Conservation (phyloP, 2,329 filamentous ascomycete genomes). For the Alternaria arborescens region DNA sequence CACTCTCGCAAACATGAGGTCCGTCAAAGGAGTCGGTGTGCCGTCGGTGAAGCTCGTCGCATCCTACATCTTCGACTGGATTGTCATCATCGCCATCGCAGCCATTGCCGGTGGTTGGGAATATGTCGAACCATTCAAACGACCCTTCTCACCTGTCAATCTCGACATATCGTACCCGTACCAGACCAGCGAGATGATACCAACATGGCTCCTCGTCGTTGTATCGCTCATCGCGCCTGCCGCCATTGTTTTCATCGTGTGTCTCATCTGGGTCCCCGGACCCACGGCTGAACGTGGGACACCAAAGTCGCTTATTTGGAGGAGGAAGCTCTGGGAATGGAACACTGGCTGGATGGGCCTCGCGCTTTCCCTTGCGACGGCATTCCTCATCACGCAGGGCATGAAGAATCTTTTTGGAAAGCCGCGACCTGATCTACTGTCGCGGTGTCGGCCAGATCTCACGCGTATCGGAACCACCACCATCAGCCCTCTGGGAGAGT, state of each 20-base stretch:
- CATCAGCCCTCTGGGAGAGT: slow-evolving; percentile 65
- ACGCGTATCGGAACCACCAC: slow-evolving; percentile 61
- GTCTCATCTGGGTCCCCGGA: slow-evolving; percentile 75
- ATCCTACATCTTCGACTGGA: slow-evolving; percentile 79
- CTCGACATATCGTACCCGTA: slow-evolving; percentile 82
- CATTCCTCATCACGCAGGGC: slow-evolving; percentile 83
- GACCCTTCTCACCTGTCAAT: slow-evolving; percentile 76
- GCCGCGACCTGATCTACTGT: slow-evolving; percentile 70
- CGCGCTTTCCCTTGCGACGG: slow-evolving; percentile 72
- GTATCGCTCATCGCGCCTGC: slow-evolving; percentile 71
- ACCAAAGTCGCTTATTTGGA: slow-evolving; percentile 73
- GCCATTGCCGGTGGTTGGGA: slow-evolving; percentile 68
- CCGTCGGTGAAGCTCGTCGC: slow-evolving; percentile 63
- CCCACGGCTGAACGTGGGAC: slow-evolving; percentile 70
- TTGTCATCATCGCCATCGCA: slow-evolving; percentile 68
- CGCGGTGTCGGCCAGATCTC: slow-evolving; percentile 79
- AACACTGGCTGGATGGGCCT: slow-evolving; percentile 87
- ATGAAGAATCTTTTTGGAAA: slow-evolving; percentile 80
- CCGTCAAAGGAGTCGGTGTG: slow-evolving; percentile 35
- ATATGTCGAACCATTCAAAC: slow-evolving; percentile 69
- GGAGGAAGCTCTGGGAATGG: slow-evolving; percentile 88
- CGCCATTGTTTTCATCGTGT: slow-evolving; percentile 72
- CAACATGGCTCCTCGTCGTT: slow-evolving; percentile 70
- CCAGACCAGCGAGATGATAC: slow-evolving; percentile 74
- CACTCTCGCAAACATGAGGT: slow-evolving; percentile 33